phyloP scores from a whole-genome alignment of 371 early-diverging fungal genomes.

The Apophysomyces ossiformis region DNA sequence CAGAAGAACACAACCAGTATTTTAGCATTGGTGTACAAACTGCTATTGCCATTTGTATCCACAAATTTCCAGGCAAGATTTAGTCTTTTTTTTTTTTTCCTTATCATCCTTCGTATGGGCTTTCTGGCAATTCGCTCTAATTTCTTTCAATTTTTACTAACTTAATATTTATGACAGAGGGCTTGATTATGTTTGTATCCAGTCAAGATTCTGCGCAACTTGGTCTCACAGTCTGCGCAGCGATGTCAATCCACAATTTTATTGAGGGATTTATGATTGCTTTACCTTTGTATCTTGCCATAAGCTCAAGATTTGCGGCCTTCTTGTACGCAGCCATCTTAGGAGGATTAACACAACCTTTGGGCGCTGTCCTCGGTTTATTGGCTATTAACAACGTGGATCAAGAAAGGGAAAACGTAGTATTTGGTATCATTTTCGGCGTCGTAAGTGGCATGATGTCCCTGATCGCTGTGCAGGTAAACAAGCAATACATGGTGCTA shows the following conservation, averaged over 20 bases:
- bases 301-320: slow-evolving; percentile 60
- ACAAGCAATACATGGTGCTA: neutral
- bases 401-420: slow-evolving; percentile 40
- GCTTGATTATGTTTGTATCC: slow-evolving; percentile 77
- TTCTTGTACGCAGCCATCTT: slow-evolving; percentile 67
- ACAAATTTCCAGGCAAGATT: slow-evolving; percentile 74
- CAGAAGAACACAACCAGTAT: slow-evolving; percentile 10
- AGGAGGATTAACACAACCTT: slow-evolving; percentile 71
- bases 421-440: slow-evolving; percentile 61
- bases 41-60: slow-evolving; percentile 78
- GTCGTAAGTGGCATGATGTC: slow-evolving; percentile 76
- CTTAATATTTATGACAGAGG: slow-evolving; percentile 52
- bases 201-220: slow-evolving; percentile 65
- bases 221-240: slow-evolving; percentile 73
- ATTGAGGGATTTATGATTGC: slow-evolving; percentile 84
- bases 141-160: neutral
- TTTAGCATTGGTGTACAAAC: slow-evolving; percentile 72
- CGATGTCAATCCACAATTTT: slow-evolving; percentile 80
- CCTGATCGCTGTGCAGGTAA: slow-evolving; percentile 59
- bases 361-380: slow-evolving; percentile 66
- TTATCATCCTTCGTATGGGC: neutral
- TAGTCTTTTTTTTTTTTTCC: neutral
- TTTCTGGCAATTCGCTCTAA: too few relatives aligned
- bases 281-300: slow-evolving; percentile 73
- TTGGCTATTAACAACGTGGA: slow-evolving; percentile 47